Evolutionary conservation across 352 stramenopile species (phyloP), one percentile per base, ranked within the genome.

Genomic region (Globisporangium nunn): DNA sequence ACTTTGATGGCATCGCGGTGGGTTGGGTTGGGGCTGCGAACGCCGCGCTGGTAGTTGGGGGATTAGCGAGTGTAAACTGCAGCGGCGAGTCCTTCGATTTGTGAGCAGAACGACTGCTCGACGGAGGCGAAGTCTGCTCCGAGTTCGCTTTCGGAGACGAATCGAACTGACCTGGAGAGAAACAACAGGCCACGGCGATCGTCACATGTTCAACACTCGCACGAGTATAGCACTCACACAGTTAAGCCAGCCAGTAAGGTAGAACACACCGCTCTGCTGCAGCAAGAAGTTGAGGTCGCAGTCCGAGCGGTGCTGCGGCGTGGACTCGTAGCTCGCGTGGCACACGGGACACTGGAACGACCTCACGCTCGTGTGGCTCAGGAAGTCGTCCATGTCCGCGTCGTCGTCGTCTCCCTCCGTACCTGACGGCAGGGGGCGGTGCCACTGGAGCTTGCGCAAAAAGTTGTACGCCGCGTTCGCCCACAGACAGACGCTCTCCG

Each of bases 401-500:
- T 80, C 50, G 12, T 80, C 50, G 12, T 64, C 59, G 1, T 61
- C 59, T 6, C 50, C 15, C 2, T 52, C 30, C 2, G 58, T 23
- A n/a, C 62, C 45, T 31, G 56, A 18, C 12, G 62, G 23, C 23
- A 23, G 23, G 23, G 23, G 54, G 18, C 67, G 66, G 52, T 88
- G 75, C 67, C 74, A 91, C 58, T 91, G 81, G 48, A 91, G 50
- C 6, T 80, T 73, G 45, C 78, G 70, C 8, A 90, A 70, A 41
- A 87, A 81, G 51, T 88, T 83, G 62, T 81, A 90, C 39, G 80
- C 80, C 14, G 77, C 80, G 49, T 90, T 90, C 5, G 80, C 75
- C 79, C 80, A 90, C 45, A 90, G 54, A 53, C 80, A 87, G 1
- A 88, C 45, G 3, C 67, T 59, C 18, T 72, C 69, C 17, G 64